Evolutionary conservation across 2,329 filamentous ascomycete species (phyloP), one percentile per base, ranked within the genome.

Genomic region (Sporothrix variecibatus): DNA sequence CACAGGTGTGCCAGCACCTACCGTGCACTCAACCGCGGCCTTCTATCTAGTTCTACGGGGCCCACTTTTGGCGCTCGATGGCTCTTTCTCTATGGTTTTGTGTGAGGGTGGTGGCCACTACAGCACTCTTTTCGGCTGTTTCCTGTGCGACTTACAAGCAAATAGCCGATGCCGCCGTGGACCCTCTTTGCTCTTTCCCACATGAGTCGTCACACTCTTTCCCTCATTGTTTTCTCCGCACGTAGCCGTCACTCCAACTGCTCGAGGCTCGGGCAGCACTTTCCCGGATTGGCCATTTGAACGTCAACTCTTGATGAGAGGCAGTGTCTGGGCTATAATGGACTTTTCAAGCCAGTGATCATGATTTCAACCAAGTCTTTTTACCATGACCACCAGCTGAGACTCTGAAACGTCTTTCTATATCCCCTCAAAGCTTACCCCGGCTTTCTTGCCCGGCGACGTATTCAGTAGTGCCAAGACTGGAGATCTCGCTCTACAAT

Each of bases 31-130:
- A 58, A 58, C 38, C 40, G 71, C 31, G 68, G 71, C 28, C 72
- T 76, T 76, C 75, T 68, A 76, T 75, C 40, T 69, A 73, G 31
- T 76, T 76, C 75, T 76, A 72, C 71, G 73, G 75, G 68, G 56
- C 20, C 62, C 43, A 65, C 67, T 69, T 69, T 68, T 68, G 38
- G 51, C 28, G 43, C 43, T 49, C 43, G 43, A 49, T 20, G 12
- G 53, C 31, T 62, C 12, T 62, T 38, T 62, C 58, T 38, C 58
- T 38, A 15, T 49, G 43, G 15, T 49, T 49, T 49, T 49, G 43
- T 49, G 43, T 49, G 43, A 17, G 43, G 12, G n/a, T 28, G 12
- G n/a, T 28, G n/a, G 51, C 51, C 8, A 43, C 62, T 65, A 38
- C 7, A 31, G 28, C 26, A 7, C 64, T 68, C 23, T 62, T 49